Evolutionary conservation across 2,329 filamentous ascomycete species (phyloP), one percentile per base, ranked within the genome.

Genomic region (Parastagonospora avenae): DNA sequence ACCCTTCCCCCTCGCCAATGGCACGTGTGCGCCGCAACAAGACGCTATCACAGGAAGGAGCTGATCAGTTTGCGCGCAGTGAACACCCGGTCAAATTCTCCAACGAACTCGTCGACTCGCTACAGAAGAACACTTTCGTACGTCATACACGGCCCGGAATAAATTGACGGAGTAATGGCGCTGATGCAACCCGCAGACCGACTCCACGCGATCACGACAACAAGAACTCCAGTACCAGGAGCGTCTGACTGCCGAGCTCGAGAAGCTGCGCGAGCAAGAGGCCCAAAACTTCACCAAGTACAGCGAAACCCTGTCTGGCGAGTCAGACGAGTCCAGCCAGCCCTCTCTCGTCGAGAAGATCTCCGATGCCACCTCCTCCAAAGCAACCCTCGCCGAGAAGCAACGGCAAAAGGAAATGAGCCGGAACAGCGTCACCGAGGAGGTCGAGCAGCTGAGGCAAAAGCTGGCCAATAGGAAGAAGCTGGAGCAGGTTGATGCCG

Each of bases 101-200:
- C 61, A 86, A 90, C 70, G 87, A 90, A 70, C 81, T 97, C 68
- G 82, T 95, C 67, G 87, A 96, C 68, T 86, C 87, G 54, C 82
- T 97, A 55, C 91, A 96, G 75, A 84, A 85, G 55, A 96, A 86
- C 79, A 83, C 88, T 64, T 92, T 97, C 85, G 92, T 96, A 83
- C 48, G 63, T 52, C 11, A 14, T 36, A 30, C 9, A 14, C 30
- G 14, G 4, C 9, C 29, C n/a, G 38, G 31, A 15, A 27, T 31
- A 30, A 41, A n/a, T 32, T 19, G 8, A 15, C 16, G 16, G 33
- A 39, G 42, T 10, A 39, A 35, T 42, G 19, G 41, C 31, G 29
- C 59, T 51, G 54, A 63, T 42, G 37, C 42, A 33, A 30, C 40
- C 16, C 44, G 28, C 72, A 97, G 93, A 93, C 89, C 76, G 92